These are phyloP conservation scores for Fraxinus xanthoxyloides DNA, from an alignment of 305 asterid species.

Conservation along the genomic window DNA sequence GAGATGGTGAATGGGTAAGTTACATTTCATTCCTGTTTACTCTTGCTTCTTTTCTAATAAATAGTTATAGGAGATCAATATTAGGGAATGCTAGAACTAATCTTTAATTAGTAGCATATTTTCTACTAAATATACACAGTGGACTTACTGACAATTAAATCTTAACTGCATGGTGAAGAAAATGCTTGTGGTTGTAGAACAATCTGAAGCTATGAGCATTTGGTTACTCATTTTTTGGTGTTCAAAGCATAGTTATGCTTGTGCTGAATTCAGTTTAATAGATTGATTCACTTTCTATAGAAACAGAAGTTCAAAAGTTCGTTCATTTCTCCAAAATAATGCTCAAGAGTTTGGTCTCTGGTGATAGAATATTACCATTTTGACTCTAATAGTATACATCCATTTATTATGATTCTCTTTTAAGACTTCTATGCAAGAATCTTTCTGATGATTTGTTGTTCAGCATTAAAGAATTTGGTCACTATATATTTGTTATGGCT, in stretches of 20 bases:
- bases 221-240: not conserved
- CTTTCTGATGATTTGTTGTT: not conserved
- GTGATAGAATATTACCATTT: not conserved
- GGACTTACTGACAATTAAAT: not conserved
- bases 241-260: not conserved
- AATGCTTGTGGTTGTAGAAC: not conserved
- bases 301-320: not conserved
- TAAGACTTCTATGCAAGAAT: not conserved
- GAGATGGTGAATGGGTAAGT: not conserved
- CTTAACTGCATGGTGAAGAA: not conserved
- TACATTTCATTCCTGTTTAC: not conserved
- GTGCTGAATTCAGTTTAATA: not conserved
- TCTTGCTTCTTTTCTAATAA: not conserved
- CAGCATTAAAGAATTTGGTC: not conserved
- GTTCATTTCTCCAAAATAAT: not conserved
- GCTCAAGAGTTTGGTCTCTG: not conserved
- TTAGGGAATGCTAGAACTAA: not conserved
- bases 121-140: not conserved
- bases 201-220: not conserved
- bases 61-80: not conserved
- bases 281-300: not conserved
- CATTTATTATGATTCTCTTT: not conserved
- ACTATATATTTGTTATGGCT: not conserved
- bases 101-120: not conserved
- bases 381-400: not conserved